A percentile compares a stretch with the other conserved stretches of the same genome.
Evolutionary conservation across 352 stramenopile genomes (phyloP).

Genomic region (Albugo candida): DNA sequence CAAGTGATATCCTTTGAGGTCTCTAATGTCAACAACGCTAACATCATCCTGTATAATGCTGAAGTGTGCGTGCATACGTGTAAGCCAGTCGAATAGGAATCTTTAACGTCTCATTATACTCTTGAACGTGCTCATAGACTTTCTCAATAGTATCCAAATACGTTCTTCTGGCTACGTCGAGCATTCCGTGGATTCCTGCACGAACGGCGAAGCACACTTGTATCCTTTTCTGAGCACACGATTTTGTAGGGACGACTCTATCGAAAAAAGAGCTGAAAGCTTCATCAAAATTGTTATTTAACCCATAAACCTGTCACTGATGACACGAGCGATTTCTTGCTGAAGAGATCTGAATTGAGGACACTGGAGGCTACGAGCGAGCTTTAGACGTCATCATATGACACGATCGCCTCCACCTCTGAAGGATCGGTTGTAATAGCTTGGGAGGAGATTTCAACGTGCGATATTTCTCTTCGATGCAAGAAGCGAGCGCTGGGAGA

Average conservation of each 20-base stretch:
- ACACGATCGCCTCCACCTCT: neutral
- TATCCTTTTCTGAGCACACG: conserved; percentile 51
- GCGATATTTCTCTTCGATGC: conserved; percentile 16
- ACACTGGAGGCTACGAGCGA: no score
- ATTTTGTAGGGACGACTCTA: conserved; percentile 30
- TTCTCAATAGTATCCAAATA: conserved; percentile 72
- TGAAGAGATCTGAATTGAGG: conserved; percentile 18
- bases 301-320: neutral
- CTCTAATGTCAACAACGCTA: conserved; percentile 6
- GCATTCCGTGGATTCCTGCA: conserved; percentile 67
- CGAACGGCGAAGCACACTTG: conserved; percentile 70
- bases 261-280: conserved; percentile 1
- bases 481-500: conserved; percentile 28
- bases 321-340: conserved; percentile 18
- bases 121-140: conserved; percentile 53
- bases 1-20: conserved; percentile 54
- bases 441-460: neutral
- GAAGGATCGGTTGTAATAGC: neutral
- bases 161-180: conserved; percentile 57
- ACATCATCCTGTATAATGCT: neutral
- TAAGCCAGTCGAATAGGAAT: conserved; percentile 55
- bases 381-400: neutral
- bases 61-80: conserved; percentile 22
- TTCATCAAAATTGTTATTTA: neutral
- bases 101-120: conserved; percentile 47